These are phyloP conservation scores for Elongisporangium anandrum DNA, from an alignment of 352 stramenopile genomes.

Conservation along the genomic window DNA sequence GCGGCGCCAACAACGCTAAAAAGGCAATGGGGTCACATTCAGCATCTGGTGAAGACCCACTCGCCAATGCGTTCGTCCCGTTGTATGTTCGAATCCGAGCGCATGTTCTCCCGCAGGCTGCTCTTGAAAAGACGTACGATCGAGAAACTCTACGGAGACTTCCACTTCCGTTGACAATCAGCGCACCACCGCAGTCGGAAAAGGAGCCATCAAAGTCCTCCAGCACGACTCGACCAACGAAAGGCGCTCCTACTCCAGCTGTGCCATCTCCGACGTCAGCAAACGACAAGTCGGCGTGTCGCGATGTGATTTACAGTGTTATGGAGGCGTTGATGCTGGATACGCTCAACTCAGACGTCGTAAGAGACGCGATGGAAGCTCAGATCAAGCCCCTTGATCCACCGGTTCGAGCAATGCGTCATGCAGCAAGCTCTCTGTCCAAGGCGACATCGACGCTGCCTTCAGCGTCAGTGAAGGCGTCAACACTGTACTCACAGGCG, in stretches of 20 bases:
- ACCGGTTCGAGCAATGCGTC: constrained; percentile 11
- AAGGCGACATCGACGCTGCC: background rate
- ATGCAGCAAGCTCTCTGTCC: background rate
- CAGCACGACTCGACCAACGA: constrained; percentile 8
- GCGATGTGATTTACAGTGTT: constrained; percentile 42
- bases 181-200: too few relatives aligned
- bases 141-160: constrained; percentile 25
- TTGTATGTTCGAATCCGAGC: constrained; percentile 53
- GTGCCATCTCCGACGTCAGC: background rate
- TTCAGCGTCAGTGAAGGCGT: constrained; percentile 2
- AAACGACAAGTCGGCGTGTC: constrained; percentile 15
- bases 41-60: constrained; percentile 7
- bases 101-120: constrained; percentile 41
- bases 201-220: constrained; percentile 9
- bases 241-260: background rate
- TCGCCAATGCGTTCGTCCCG: constrained; percentile 3
- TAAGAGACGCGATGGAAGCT: constrained; percentile 39
- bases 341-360: constrained; percentile 39
- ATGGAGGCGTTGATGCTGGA: constrained; percentile 62
- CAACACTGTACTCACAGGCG: constrained; percentile 18
- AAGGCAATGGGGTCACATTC: constrained; percentile 9
- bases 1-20: too few relatives aligned
- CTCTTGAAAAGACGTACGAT: constrained; percentile 51
- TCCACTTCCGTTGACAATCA: constrained; percentile 19
- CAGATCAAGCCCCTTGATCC: constrained; percentile 21